These are phyloP conservation scores for Cardamine chenopodiifolia DNA, from an alignment of 345 rosid genomes.

Conservation along the genomic window DNA sequence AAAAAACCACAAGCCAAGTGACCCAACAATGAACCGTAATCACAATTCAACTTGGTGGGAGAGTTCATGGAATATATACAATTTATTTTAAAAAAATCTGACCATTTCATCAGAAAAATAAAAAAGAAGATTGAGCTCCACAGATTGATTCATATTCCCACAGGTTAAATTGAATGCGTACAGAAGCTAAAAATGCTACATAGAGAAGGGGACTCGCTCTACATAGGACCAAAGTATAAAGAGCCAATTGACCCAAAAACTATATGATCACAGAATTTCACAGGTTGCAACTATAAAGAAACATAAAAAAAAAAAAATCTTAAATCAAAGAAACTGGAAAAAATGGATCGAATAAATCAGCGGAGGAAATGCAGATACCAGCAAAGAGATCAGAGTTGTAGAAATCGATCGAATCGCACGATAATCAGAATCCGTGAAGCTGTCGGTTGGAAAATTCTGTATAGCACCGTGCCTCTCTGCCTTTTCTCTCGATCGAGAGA, in stretches of 20 bases:
- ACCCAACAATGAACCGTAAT: conserved; percentile 3
- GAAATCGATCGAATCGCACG: conserved; percentile 15
- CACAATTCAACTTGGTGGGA: conserved; percentile 17
- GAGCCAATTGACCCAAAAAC: background rate
- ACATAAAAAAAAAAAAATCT: background rate
- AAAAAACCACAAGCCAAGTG: background rate
- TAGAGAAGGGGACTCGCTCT: background rate
- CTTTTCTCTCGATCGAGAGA: conserved; percentile 34
- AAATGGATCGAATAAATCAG: background rate
- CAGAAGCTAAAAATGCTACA: background rate
- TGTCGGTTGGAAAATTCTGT: conserved; percentile 30
- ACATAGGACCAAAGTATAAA: background rate
- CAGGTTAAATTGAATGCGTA: conserved; percentile 13
- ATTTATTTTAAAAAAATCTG: no score
- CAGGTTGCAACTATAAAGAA: background rate
- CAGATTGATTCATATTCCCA: background rate
- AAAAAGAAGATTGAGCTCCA: conserved; percentile 12
- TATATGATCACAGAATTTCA: conserved; percentile 22
- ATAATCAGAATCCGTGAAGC: conserved; percentile 25
- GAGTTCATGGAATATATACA: no score
- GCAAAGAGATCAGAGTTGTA: conserved; percentile 21
- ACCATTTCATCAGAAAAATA: no score
- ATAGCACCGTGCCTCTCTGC: conserved; percentile 26
- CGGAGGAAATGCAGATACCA: conserved; percentile 23
- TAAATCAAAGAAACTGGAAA: conserved; percentile 12